These are phyloP conservation scores for Mortierella sp. DNA, from an alignment of 371 early-diverging fungal genomes.

Conservation along the genomic window DNA sequence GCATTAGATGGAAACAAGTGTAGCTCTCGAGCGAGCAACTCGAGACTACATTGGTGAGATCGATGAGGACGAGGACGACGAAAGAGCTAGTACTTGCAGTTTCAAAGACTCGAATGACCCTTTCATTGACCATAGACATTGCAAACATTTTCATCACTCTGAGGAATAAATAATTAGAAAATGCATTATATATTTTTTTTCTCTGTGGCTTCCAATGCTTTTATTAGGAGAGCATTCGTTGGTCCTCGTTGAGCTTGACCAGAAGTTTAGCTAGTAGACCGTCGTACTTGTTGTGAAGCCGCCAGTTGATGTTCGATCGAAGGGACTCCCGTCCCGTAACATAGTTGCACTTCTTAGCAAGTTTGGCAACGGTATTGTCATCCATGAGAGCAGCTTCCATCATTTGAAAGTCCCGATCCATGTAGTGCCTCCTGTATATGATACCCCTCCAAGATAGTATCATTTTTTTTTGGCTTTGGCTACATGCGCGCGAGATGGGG, in stretches of 20 bases:
- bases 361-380: constrained; percentile 3
- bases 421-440: background rate
- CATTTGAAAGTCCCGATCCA: background rate
- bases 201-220: background rate
- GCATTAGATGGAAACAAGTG: too few species aligned
- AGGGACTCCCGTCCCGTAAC: constrained; percentile 6
- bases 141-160: background rate
- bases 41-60: background rate
- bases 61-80: background rate
- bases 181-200: background rate
- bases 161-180: background rate
- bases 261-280: constrained; percentile 6
- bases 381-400: constrained; percentile 5
- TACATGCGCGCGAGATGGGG: background rate
- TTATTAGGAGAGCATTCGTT: background rate
- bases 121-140: background rate
- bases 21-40: background rate
- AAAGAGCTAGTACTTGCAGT: constrained; percentile 2
- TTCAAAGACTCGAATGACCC: background rate
- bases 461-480: background rate
- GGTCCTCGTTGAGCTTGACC: constrained; percentile 3
- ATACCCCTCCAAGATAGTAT: background rate
- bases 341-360: background rate
- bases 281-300: constrained; percentile 1
- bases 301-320: constrained; percentile 10